phyloP scores from a whole-genome alignment of 352 stramenopile genomes.

The Pythium monospermum region DNA sequence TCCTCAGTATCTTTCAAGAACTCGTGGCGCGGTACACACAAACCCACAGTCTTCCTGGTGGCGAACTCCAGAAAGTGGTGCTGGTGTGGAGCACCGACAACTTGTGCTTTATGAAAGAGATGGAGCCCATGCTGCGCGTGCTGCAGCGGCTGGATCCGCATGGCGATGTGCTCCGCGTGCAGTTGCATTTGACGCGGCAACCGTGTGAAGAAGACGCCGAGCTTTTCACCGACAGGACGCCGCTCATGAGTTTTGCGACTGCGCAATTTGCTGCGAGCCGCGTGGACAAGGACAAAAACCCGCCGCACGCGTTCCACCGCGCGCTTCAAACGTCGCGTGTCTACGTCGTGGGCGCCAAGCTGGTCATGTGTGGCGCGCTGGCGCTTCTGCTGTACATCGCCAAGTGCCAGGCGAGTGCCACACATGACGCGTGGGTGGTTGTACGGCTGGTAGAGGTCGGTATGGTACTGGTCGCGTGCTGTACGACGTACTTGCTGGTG shows the following conservation, averaged over 20 bases:
- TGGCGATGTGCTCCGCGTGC: background rate
- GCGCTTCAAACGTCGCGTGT: conserved; percentile 1
- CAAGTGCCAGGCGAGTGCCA: background rate
- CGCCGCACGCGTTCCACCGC: background rate
- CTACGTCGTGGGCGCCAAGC: background rate
- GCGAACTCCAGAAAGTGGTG: background rate
- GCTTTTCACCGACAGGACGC: background rate
- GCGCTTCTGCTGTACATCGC: background rate
- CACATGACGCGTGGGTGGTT: background rate
- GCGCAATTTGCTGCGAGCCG: conserved; percentile 3
- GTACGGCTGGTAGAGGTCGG: background rate
- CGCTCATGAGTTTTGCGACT: background rate
- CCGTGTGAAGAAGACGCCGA: conserved; percentile 4
- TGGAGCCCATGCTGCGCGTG: conserved; percentile 5
- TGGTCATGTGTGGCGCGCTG: background rate
- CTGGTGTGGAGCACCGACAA: conserved; percentile 3
- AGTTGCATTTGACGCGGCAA: background rate
- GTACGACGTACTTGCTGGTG: background rate
- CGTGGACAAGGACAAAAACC: background rate
- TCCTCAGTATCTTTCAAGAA: conserved; percentile 6
- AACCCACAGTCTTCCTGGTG: background rate
- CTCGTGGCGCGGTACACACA: background rate
- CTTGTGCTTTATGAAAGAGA: conserved; percentile 7
- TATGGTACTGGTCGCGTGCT: background rate
- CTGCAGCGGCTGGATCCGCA: background rate